Evolutionary conservation across 140 eudicot species (phyloP).

Genomic region (Bidens hawaiensis): DNA sequence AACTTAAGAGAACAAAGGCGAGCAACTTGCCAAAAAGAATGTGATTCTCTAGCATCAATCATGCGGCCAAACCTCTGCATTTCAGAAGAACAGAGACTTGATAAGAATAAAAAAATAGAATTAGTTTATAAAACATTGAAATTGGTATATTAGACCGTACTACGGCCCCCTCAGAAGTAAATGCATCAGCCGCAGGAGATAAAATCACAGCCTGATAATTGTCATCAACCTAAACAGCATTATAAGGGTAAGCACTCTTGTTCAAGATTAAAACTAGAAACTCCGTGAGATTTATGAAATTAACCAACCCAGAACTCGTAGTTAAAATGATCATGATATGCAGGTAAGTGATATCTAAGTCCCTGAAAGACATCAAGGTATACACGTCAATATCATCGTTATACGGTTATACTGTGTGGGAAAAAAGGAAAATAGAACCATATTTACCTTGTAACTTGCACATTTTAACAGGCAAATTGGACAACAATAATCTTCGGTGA

Average conservation of each 20-base stretch:
- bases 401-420: background rate
- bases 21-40: no score
- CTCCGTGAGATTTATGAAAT: slow-evolving; percentile 12
- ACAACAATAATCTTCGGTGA: background rate
- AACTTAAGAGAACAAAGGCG: background rate
- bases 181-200: slow-evolving; percentile 36
- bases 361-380: slow-evolving; percentile 51
- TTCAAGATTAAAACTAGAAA: slow-evolving; percentile 3
- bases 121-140: background rate
- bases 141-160: background rate
- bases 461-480: background rate
- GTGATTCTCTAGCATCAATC: no score
- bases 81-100: no score
- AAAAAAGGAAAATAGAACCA: background rate
- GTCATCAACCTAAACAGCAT: slow-evolving; percentile 48
- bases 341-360: slow-evolving; percentile 52
- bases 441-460: background rate
- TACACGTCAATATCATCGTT: background rate
- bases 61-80: no score
- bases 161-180: slow-evolving; percentile 60
- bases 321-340: slow-evolving; percentile 82
- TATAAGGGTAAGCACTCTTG: background rate
- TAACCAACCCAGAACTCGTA: slow-evolving; percentile 86
- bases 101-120: no score
- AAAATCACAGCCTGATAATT: slow-evolving; percentile 82